A percentile compares a stretch with the other conserved stretches of the same genome.
Conservation (phyloP, 139 green algal species). For the Volvox africanus region DNA sequence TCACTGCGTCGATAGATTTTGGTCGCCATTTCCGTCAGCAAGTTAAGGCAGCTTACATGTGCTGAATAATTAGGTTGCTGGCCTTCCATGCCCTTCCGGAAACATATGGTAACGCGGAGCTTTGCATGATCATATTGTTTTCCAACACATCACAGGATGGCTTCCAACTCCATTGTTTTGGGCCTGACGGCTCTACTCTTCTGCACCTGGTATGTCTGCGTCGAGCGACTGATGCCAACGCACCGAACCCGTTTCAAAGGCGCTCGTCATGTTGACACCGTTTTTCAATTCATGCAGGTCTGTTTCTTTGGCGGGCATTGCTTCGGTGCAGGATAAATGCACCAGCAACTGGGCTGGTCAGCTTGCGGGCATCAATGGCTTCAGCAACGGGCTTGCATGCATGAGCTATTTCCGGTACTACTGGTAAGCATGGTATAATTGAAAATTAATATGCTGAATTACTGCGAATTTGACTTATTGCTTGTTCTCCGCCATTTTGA, state of each 20-base stretch:
- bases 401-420: constrained; percentile 36
- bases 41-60: background rate
- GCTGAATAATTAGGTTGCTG: background rate
- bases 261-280: no score
- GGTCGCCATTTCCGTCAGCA: background rate
- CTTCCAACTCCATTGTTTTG: constrained; percentile 23
- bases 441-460: background rate
- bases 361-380: constrained; percentile 1
- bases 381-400: constrained; percentile 23
- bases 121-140: background rate
- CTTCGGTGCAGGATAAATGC: constrained; percentile 13
- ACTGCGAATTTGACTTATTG: background rate
- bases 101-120: background rate
- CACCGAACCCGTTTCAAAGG: no score
- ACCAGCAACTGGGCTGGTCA: background rate
- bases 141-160: background rate
- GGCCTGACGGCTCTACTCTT: constrained; percentile 26
- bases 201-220: constrained; percentile 37
- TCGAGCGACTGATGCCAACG: no score
- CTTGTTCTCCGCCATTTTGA: background rate
- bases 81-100: background rate
- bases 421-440: constrained; percentile 14
- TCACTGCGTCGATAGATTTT: background rate
- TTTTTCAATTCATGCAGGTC: background rate
- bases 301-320: constrained; percentile 38